Base-by-base conservation (phyloP, 1,284 basidiomycete species). In the Leccinum subspadiceum region DNA sequence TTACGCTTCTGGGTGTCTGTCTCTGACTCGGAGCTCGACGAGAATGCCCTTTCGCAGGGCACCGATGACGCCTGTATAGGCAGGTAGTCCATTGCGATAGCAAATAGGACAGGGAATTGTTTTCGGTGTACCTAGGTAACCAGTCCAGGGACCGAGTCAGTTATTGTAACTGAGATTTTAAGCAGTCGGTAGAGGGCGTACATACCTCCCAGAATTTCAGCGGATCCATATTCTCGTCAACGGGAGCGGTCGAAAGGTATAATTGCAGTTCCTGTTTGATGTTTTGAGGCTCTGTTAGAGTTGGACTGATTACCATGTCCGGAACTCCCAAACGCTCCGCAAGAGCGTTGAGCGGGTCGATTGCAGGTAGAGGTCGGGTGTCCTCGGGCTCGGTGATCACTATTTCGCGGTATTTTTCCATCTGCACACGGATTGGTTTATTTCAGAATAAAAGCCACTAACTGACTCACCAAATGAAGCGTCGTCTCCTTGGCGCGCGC, bases 51-150 rank as follows among this genome's bases (percentile, higher is more conserved):
- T 22, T 61, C 17, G 5, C 60, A 60, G 2, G 35, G 58, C 20
- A 60, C 29, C 26, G 41, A 2, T 12, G 54, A 46, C 7, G 54
- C 61, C 24, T 62, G 54, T 13, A 62, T 54, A 5, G 58, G 59
- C 3, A 62, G 37, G 37, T 60, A 62, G 51, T 62, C 61, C 61
- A 62, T 60, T 9, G 41, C 58, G 15, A 62, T 60, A 24, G 58
- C 22, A 37, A 62, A 62, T 2, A 62, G 3, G 5, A 54, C 60
- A 37, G 59, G 61, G 50, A 35, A 62, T 17, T 29, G 7, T 12
- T 52, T 41, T 15, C 6, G 20, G 12, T 58, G n/a, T 33, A n/a
- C 29, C 49, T 57, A 54, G 15, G 15, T 29, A 39, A 22, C 41
- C 5, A 31, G 15, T 20, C 26, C 26, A 26, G 26, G 26, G 26